A percentile compares a stretch with the other conserved stretches of the same genome.
These are phyloP conservation scores for Candida coquimbonensis DNA, from an alignment of 805 yeast species.

Conservation along the genomic window DNA sequence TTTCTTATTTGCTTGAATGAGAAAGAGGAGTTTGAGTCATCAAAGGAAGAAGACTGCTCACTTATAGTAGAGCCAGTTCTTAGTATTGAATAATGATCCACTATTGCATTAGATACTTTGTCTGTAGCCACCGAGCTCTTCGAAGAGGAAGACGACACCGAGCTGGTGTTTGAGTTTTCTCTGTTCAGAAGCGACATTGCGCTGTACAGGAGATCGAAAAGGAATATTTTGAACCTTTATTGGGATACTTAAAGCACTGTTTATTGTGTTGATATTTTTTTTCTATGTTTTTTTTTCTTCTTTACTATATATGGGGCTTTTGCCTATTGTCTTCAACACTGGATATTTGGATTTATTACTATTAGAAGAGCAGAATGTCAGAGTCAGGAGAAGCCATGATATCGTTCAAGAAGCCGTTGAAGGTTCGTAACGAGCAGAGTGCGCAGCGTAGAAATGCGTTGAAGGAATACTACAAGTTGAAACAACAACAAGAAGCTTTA, in stretches of 20 bases:
- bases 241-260: no score
- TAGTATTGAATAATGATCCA: conserved; percentile 14
- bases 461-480: conserved; percentile 35
- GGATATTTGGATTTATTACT: no score
- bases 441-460: conserved; percentile 32
- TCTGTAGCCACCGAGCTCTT: neutral
- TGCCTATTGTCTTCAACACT: neutral
- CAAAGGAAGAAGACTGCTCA: conserved; percentile 6
- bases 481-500: conserved; percentile 10
- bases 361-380: neutral
- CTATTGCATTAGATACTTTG: conserved; percentile 8
- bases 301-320: neutral
- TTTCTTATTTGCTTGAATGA: conserved; percentile 8
- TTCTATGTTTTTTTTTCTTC: no score
- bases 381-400: conserved; percentile 6
- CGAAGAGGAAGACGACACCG: neutral
- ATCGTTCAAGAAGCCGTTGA: conserved; percentile 21
- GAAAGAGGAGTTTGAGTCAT: conserved; percentile 4
- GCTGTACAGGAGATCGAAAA: neutral
- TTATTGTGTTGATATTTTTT: no score
- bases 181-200: conserved; percentile 8
- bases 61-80: conserved; percentile 10
- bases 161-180: conserved; percentile 1
- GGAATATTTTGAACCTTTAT: neutral
- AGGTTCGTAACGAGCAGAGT: conserved; percentile 17